phyloP scores from a whole-genome alignment of 148 eudicot genomes.

The Oxyria digyna region DNA sequence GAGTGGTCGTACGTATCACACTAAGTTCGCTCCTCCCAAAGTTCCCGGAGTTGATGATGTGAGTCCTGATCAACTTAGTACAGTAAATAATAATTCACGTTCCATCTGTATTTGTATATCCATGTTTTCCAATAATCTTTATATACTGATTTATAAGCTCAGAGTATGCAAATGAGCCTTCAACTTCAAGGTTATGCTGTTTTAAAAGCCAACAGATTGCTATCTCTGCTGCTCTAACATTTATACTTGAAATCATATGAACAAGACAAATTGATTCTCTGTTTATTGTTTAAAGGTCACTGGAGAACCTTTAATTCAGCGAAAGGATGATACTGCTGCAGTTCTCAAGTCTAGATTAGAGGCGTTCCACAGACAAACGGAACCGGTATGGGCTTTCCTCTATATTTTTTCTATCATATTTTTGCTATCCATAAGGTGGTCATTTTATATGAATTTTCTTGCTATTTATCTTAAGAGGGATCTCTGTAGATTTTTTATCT shows the following conservation, averaged over 20 bases:
- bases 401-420: neutral
- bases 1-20: slow-evolving; percentile 90
- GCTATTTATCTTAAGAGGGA: neutral
- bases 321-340: slow-evolving; percentile 86
- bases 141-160: neutral
- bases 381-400: slow-evolving; percentile 50
- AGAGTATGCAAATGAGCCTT: neutral
- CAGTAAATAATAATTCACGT: neutral
- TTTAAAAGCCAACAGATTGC: neutral
- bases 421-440: neutral
- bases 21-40: slow-evolving; percentile 92
- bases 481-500: neutral
- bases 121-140: neutral
- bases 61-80: slow-evolving; percentile 16
- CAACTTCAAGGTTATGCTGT: neutral
- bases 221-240: neutral
- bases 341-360: slow-evolving; percentile 91
- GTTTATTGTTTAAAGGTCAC: slow-evolving; percentile 47
- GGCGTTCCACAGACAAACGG: slow-evolving; percentile 50
- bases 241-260: neutral
- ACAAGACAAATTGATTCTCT: neutral
- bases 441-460: neutral
- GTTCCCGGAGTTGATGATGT: slow-evolving; percentile 82
- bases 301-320: slow-evolving; percentile 92
- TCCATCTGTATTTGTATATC: neutral